These are phyloP conservation scores for Akanthomyces lecanii DNA, from an alignment of 2,329 filamentous ascomycete genomes.

Conservation along the genomic window DNA sequence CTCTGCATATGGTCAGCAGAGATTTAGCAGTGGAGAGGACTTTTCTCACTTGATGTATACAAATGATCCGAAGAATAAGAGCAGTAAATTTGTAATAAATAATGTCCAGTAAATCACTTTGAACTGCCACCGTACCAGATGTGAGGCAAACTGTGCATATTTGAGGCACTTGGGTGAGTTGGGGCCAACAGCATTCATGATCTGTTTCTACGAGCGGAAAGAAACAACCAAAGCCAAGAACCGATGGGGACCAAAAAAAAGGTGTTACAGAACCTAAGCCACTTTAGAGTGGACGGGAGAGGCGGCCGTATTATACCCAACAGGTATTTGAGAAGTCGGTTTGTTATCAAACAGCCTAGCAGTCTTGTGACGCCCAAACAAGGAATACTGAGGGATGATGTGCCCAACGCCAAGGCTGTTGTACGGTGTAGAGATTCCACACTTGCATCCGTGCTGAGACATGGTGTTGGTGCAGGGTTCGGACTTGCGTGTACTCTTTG, in stretches of 20 bases:
- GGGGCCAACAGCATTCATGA: conserved; percentile 1
- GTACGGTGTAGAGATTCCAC: background rate
- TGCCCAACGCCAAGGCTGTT: conserved; percentile 6
- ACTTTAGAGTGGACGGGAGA: background rate
- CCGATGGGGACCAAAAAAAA: too few species aligned
- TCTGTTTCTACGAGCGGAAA: background rate
- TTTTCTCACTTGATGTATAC: conserved; percentile 35
- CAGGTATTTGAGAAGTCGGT: background rate
- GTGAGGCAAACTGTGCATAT: conserved; percentile 42
- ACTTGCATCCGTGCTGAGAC: conserved; percentile 1
- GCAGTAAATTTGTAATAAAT: conserved; percentile 40
- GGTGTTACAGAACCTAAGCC: background rate
- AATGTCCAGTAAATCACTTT: conserved; percentile 45
- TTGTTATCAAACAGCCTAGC: background rate
- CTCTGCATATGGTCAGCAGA: conserved; percentile 22
- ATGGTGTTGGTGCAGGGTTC: background rate
- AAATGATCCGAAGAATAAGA: conserved; percentile 43
- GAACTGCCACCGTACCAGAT: conserved; percentile 40
- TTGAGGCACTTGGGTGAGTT: conserved; percentile 26
- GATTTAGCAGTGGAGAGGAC: too few species aligned
- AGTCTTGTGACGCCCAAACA: background rate
- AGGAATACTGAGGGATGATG: background rate
- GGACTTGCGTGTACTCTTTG: background rate
- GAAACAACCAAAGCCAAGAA: too few species aligned
- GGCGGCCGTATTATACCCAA: background rate